Evolutionary conservation across 78 protist genomes (phyloP).

Genomic region (Capsaspora owczarzaki): DNA sequence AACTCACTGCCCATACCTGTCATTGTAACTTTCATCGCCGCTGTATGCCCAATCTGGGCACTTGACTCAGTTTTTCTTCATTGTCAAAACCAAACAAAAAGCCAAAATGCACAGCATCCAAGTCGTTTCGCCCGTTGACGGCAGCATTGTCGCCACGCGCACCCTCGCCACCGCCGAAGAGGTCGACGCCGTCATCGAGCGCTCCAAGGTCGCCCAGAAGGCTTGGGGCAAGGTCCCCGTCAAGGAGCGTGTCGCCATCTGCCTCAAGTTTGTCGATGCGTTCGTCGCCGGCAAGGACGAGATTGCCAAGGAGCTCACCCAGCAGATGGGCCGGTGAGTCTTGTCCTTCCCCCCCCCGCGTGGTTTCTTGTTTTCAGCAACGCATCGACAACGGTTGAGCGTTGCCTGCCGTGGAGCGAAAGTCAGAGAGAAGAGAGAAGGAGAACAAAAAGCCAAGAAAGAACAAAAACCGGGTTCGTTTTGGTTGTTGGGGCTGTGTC

Average conservation of each 20-base stretch:
- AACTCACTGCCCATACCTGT: too few species aligned
- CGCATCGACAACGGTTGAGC: too few species aligned
- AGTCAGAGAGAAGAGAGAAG: too few species aligned
- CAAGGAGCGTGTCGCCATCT: conserved; percentile 2
- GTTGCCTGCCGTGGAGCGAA: too few species aligned
- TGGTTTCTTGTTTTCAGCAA: neutral
- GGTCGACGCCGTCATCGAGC: neutral
- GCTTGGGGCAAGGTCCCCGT: neutral
- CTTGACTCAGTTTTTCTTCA: too few species aligned
- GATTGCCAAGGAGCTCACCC: conserved; percentile 10
- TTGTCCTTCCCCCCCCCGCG: neutral
- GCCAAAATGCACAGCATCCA: too few species aligned
- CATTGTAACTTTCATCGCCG: too few species aligned
- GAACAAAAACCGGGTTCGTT: too few species aligned
- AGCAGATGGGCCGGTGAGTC: conserved; percentile 20
- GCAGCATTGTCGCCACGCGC: neutral
- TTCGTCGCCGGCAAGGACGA: conserved; percentile 7
- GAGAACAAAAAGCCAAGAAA: too few species aligned
- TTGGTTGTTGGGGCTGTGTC: too few species aligned
- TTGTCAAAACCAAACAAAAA: too few species aligned
- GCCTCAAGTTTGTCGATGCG: neutral
- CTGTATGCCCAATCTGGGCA: too few species aligned
- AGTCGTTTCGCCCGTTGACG: conserved; percentile 20
- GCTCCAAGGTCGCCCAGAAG: neutral
- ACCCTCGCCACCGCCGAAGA: neutral